A percentile compares a stretch with the other conserved stretches of the same genome.
These are phyloP conservation scores for Thermochaetoides thermophila DNA, from an alignment of 495 filamentous ascomycete genomes.

Conservation along the genomic window DNA sequence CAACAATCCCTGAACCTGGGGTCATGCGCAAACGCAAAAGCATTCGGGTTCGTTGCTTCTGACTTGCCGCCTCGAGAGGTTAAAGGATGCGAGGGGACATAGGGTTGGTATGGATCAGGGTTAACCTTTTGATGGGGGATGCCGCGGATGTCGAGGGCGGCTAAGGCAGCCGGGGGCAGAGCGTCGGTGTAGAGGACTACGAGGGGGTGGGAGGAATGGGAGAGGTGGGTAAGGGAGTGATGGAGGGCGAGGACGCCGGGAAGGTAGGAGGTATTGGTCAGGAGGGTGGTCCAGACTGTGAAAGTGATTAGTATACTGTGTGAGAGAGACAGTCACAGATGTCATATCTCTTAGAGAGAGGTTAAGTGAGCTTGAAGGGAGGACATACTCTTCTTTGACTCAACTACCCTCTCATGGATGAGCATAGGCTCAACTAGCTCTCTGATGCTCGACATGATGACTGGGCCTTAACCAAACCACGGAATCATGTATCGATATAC, in stretches of 20 bases:
- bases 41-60: no score
- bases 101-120: no score
- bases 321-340: not conserved
- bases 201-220: slow-evolving; percentile 49
- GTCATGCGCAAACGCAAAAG: no score
- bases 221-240: slow-evolving; percentile 45
- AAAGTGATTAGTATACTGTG: not conserved
- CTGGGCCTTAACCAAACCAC: no score
- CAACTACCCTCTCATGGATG: slow-evolving; percentile 8
- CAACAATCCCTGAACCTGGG: slow-evolving; percentile 71
- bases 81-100: no score
- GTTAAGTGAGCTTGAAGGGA: not conserved
- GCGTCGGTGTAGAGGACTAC: slow-evolving; percentile 64
- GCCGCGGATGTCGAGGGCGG: slow-evolving; percentile 44
- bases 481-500: no score
- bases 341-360: not conserved
- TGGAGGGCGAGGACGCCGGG: slow-evolving; percentile 59
- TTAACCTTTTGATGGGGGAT: slow-evolving; percentile 48
- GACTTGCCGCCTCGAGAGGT: no score
- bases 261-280: slow-evolving; percentile 63
- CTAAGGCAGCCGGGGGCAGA: slow-evolving; percentile 46
- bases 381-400: slow-evolving; percentile 15
- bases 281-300: slow-evolving; percentile 62
- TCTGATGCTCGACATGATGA: no score
- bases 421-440: no score